A percentile compares a stretch with the other conserved stretches of the same genome.
Evolutionary conservation across 768 basidiomycete genomes (phyloP).

Genomic region (Hericium alpestre): DNA sequence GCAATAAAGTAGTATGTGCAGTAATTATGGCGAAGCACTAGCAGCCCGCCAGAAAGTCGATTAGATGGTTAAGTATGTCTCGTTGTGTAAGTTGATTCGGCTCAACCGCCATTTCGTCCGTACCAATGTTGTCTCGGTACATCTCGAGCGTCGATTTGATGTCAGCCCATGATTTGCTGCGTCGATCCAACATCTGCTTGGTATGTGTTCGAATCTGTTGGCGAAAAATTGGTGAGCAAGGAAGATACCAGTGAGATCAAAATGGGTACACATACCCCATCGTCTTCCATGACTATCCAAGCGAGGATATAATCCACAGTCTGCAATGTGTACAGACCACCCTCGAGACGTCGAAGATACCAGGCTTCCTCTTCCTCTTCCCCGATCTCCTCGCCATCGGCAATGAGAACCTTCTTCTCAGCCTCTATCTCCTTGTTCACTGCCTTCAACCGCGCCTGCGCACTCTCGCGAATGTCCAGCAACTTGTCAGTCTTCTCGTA

Average conservation of each 20-base stretch:
- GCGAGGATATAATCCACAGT: constrained; percentile 89
- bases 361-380: constrained; percentile 61
- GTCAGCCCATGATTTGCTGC: constrained; percentile 58
- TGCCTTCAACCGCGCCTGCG: constrained; percentile 45
- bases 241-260: background rate
- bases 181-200: constrained; percentile 63
- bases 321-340: constrained; percentile 81
- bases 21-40: constrained; percentile 10
- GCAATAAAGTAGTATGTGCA: background rate
- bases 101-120: constrained; percentile 30
- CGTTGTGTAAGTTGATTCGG: constrained; percentile 42
- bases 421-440: constrained; percentile 58
- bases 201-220: constrained; percentile 69
- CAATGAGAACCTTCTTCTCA: constrained; percentile 56
- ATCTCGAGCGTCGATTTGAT: constrained; percentile 61
- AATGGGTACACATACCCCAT: constrained; percentile 57
- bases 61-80: constrained; percentile 59
- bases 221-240: background rate
- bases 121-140: constrained; percentile 66
- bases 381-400: constrained; percentile 45
- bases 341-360: constrained; percentile 82
- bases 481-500: constrained; percentile 95
- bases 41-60: constrained; percentile 43
- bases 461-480: constrained; percentile 73
- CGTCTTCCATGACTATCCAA: constrained; percentile 97